phyloP scores from a whole-genome alignment of 768 basidiomycete genomes.

The Dioszegia hungarica region DNA sequence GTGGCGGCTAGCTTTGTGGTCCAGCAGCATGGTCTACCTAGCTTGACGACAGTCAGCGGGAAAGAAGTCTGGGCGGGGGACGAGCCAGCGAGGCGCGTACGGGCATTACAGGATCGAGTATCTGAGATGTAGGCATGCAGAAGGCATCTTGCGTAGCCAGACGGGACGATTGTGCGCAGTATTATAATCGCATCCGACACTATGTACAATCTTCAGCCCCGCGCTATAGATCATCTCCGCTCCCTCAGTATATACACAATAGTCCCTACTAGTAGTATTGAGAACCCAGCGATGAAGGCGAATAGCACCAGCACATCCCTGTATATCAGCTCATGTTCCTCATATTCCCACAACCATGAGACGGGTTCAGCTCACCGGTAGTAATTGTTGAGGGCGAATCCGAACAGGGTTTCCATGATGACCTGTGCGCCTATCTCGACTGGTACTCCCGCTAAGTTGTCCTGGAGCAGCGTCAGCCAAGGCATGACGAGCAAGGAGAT shows the following conservation, averaged over 20 bases:
- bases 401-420: slow-evolving; percentile 88
- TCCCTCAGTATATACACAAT: slow-evolving; percentile 78
- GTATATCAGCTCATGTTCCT: neutral
- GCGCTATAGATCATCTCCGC: no score
- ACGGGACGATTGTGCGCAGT: no score
- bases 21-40: slow-evolving; percentile 15
- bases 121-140: no score
- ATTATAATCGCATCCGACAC: no score
- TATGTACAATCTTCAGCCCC: no score
- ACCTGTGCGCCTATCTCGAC: slow-evolving; percentile 71
- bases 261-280: slow-evolving; percentile 62
- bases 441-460: slow-evolving; percentile 73
- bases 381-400: slow-evolving; percentile 74
- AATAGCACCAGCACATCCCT: slow-evolving; percentile 77
- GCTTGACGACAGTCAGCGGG: neutral
- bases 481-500: neutral
- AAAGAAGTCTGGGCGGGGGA: slow-evolving; percentile 16
- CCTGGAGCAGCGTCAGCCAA: slow-evolving; percentile 45
- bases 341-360: no score
- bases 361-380: slow-evolving; percentile 56
- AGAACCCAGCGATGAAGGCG: slow-evolving; percentile 78
- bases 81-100: neutral
- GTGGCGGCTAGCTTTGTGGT: slow-evolving; percentile 18
- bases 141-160: no score
- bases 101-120: neutral